These are phyloP conservation scores for Tricharina praecox DNA, from an alignment of 495 filamentous ascomycete genomes.

Conservation along the genomic window DNA sequence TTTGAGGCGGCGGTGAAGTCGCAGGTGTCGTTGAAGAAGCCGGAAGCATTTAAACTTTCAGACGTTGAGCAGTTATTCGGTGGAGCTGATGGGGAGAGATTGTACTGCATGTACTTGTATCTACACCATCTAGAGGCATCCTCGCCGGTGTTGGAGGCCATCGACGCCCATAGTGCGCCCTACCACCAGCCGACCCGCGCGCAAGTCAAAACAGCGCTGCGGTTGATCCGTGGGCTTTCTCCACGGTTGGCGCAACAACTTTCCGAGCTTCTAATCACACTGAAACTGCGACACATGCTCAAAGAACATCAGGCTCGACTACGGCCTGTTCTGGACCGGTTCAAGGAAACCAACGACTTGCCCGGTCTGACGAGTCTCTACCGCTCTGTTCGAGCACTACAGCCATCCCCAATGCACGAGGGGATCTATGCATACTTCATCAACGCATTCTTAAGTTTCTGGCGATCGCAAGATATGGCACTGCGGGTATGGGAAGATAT, in stretches of 20 bases:
- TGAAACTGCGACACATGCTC: conserved; percentile 1
- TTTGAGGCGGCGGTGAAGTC: conserved; percentile 7
- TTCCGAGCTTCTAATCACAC: background rate
- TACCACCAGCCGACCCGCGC: background rate
- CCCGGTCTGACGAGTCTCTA: conserved; percentile 8
- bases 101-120: conserved; percentile 3
- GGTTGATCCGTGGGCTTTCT: conserved; percentile 2
- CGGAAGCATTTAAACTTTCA: background rate
- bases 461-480: conserved; percentile 4
- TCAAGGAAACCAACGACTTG: conserved; percentile 5
- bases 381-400: background rate
- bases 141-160: background rate
- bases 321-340: conserved; percentile 3
- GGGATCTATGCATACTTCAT: conserved; percentile 15
- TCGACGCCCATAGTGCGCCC: background rate
- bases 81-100: background rate
- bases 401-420: background rate
- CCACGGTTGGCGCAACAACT: background rate
- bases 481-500: conserved; percentile 21
- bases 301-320: conserved; percentile 12
- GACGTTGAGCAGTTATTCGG: background rate
- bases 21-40: background rate
- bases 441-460: conserved; percentile 11
- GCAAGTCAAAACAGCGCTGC: background rate
- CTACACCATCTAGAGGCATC: conserved; percentile 4